A percentile compares a stretch with the other conserved stretches of the same genome.
These are phyloP conservation scores for Oryza coarctata DNA, from an alignment of 176 grass and related monocot species.

Conservation along the genomic window DNA sequence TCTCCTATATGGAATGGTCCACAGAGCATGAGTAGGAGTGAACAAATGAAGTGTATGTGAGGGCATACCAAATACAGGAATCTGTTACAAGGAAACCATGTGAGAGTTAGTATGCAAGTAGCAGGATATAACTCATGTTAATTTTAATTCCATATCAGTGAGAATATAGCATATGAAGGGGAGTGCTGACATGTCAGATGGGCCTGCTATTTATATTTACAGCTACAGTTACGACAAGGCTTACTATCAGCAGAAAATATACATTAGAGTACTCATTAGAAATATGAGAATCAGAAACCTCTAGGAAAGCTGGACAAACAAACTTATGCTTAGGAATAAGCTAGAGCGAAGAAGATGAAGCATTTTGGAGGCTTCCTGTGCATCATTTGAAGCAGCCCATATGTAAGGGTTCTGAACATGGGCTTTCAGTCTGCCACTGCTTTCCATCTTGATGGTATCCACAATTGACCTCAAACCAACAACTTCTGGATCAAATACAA, in stretches of 20 bases:
- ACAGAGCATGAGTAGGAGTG: constrained; percentile 70
- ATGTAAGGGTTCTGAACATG: constrained; percentile 73
- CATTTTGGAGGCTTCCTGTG: constrained; percentile 71
- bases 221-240: neutral
- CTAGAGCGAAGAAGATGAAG: constrained; percentile 74
- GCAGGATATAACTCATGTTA: constrained; percentile 27
- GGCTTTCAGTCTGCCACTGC: constrained; percentile 58
- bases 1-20: constrained; percentile 73
- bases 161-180: neutral
- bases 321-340: constrained; percentile 88
- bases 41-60: constrained; percentile 55
- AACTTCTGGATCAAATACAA: constrained; percentile 80
- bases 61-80: constrained; percentile 92
- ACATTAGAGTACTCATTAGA: neutral
- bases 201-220: neutral
- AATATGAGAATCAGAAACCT: constrained; percentile 11
- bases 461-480: constrained; percentile 81
- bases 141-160: constrained; percentile 9
- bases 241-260: neutral
- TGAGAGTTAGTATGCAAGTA: constrained; percentile 35
- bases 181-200: constrained; percentile 12
- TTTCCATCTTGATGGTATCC: constrained; percentile 65
- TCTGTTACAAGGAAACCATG: constrained; percentile 55
- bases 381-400: constrained; percentile 67
- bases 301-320: constrained; percentile 34